Conservation (phyloP, 2,329 filamentous ascomycete species). For the Aspergillus novoparasiticus region DNA sequence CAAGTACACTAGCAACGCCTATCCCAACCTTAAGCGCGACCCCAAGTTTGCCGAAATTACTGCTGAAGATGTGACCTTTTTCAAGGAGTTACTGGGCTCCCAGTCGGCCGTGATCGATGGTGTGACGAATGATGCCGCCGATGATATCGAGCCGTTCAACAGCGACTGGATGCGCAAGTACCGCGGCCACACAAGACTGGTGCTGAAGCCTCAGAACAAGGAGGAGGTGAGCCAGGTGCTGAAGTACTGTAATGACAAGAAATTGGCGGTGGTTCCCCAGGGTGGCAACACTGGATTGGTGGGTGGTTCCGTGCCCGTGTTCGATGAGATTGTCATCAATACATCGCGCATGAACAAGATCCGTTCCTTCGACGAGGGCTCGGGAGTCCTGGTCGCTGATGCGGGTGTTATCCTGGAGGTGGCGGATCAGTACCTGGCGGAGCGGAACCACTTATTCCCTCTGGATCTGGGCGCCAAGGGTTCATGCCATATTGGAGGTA, state of each 20-base stretch:
- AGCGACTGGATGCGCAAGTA: slow-evolving; percentile 99
- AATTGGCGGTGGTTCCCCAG: slow-evolving; percentile 91
- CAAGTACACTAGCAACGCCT: slow-evolving; percentile 81
- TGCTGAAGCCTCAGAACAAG: slow-evolving; percentile 81
- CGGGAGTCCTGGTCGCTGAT: slow-evolving; percentile 85
- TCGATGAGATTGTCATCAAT: slow-evolving; percentile 96
- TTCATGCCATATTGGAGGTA: slow-evolving; percentile 93
- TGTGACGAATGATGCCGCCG: slow-evolving; percentile 69
- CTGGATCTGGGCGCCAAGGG: slow-evolving; percentile 97
- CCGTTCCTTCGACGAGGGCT: slow-evolving; percentile 88
- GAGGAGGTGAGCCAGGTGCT: slow-evolving; percentile 89
- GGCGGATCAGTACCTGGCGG: slow-evolving; percentile 81
- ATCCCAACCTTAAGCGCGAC: slow-evolving; percentile 78
- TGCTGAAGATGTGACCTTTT: slow-evolving; percentile 76
- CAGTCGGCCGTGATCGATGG: slow-evolving; percentile 83
- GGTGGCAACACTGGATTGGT: slow-evolving; percentile 96
- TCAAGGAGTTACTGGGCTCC: slow-evolving; percentile 77
- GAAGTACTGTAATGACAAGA: slow-evolving; percentile 91
- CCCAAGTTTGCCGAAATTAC: slow-evolving; percentile 70
- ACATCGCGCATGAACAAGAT: slow-evolving; percentile 89
- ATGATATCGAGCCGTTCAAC: slow-evolving; percentile 91
- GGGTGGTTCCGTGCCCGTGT: slow-evolving; percentile 92
- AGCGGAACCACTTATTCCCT: slow-evolving; percentile 87
- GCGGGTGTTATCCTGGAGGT: slow-evolving; percentile 89
- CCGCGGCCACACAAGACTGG: slow-evolving; percentile 82